Conservation (phyloP, 2,329 filamentous ascomycete genomes). For the Ceratocystis huliohia region DNA sequence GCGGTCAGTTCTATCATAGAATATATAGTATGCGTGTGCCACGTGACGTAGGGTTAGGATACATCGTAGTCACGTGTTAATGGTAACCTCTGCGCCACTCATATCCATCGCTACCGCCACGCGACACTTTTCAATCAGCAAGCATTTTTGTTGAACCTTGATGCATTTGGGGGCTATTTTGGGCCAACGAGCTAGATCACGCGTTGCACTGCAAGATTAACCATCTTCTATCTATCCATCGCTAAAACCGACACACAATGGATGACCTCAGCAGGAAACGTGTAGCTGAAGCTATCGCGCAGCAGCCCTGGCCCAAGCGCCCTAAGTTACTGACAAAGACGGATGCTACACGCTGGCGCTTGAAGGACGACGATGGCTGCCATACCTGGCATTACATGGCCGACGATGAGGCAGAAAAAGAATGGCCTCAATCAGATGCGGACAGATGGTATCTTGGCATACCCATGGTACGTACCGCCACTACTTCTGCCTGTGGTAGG, state of each 20-base stretch:
- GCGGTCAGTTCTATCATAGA: too few relatives aligned
- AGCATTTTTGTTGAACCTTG: background rate
- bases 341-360: constrained; percentile 70
- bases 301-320: constrained; percentile 33
- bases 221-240: background rate
- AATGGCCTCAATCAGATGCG: constrained; percentile 78
- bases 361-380: constrained; percentile 63
- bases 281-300: constrained; percentile 29
- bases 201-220: background rate
- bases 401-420: constrained; percentile 53
- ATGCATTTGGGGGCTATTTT: background rate
- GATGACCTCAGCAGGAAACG: constrained; percentile 31
- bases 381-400: constrained; percentile 92
- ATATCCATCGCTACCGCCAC: too few relatives aligned
- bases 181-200: background rate
- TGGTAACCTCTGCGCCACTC: too few relatives aligned
- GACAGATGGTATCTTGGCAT: constrained; percentile 82
- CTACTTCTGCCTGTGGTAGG: background rate
- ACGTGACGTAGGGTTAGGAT: too few relatives aligned
- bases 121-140: background rate
- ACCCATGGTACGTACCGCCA: constrained; percentile 46
- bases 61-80: too few relatives aligned
- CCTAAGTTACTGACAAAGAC: constrained; percentile 47
- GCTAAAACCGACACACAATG: constrained; percentile 1
- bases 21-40: too few relatives aligned